Percentiles rank a stretch among this genome's conserved stretches.
Evolutionary conservation across 2,329 filamentous ascomycete genomes (phyloP).

Genomic region (Fusarium sp.): DNA sequence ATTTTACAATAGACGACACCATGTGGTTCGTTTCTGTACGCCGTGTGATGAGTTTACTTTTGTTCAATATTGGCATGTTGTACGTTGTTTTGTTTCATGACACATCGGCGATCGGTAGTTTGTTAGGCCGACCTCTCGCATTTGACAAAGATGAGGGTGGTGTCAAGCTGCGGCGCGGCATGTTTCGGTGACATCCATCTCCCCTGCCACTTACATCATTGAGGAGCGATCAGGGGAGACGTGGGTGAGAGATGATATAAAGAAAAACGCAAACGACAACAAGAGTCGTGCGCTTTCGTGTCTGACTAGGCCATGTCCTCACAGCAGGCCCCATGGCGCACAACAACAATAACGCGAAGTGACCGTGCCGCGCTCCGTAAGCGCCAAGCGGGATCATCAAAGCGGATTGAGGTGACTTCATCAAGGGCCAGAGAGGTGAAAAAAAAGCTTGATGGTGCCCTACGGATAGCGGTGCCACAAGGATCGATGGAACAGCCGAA

Average conservation of each 20-base stretch:
- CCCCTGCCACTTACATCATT: conserved; percentile 39
- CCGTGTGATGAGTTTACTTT: background rate
- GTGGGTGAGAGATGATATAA: background rate
- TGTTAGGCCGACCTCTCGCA: conserved; percentile 8
- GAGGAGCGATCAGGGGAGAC: conserved; percentile 1
- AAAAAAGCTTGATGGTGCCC: conserved; percentile 19
- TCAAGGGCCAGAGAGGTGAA: conserved; percentile 4
- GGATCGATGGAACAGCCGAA: conserved; percentile 40
- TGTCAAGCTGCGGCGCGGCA: conserved; percentile 8
- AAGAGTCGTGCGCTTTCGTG: background rate
- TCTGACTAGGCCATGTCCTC: background rate
- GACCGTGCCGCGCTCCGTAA: background rate
- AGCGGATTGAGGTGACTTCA: conserved; percentile 8
- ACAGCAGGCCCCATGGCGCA: background rate
- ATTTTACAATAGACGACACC: conserved; percentile 9
- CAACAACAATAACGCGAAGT: background rate
- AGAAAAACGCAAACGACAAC: background rate
- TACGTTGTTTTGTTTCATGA: background rate
- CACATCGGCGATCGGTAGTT: conserved; percentile 5
- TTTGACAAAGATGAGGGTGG: background rate
- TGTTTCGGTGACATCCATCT: conserved; percentile 29
- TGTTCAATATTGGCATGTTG: background rate
- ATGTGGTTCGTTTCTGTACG: background rate
- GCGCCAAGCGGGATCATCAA: conserved; percentile 10
- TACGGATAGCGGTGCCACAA: conserved; percentile 38